Evolutionary conservation across 169 alveolate genomes (phyloP), one percentile per base, ranked within the genome.

Genomic region (Cryptosporidium parvum): DNA sequence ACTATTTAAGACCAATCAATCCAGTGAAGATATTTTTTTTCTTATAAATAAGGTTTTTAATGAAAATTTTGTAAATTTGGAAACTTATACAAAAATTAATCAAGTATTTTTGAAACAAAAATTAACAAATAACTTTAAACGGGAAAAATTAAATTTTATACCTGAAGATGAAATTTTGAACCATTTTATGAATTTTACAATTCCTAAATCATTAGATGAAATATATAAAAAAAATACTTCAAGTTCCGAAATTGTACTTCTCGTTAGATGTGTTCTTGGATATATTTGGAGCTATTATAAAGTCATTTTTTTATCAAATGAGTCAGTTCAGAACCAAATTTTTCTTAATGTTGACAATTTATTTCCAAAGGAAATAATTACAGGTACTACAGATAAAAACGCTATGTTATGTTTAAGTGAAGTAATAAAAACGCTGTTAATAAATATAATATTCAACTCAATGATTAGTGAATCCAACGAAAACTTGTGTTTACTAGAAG

Each of bases 131-230:
- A 8, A 44, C n/a, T 31, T 16, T 8, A 69, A 3, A n/a, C 18
- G 26, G 23, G 14, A 3, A 56, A 56, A 26, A 10, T 21, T 21
- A 56, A 8, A 56, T 6, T 56, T 56, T 9, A 10, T 3, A 5
- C 9, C 10, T 35, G 35, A 37, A 8, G 3, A 42, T 37, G 31
- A 16, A 4, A 8, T 23, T 69, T 48, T 35, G n/a, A 69, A 18
- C 3, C 26, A 18, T 21, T 5, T 37, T 18, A 23, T 8, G 21
- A 69, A 48, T 39, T 26, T n/a, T 6, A 21, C 31, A 42, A 12
- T 44, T 44, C 84, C 84, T 8, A 37, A 69, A 18, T 44, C 84
- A 45, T 18, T 69, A 21, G 84, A 69, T 39, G 65, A 69, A 26
- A 69, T 69, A 69, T 69, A 39, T 23, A 42, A 42, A 21, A 45